Evolutionary conservation across 2,329 filamentous ascomycete species (phyloP).

Genomic region (Zymoseptoria passerinii): DNA sequence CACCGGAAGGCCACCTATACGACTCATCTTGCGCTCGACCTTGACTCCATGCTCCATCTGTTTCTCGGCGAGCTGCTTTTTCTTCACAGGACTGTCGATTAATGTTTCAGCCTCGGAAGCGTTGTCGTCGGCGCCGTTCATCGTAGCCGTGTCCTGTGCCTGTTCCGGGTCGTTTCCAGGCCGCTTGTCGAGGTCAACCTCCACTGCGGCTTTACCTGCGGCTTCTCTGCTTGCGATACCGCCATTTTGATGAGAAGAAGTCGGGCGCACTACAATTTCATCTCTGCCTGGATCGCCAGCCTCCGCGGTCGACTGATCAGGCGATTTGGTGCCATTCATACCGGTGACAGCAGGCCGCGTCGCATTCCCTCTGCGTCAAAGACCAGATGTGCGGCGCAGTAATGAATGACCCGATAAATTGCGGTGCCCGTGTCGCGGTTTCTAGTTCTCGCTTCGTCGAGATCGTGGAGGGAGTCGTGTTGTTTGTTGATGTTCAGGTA

Average conservation of each 20-base stretch:
- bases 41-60: slow-evolving; percentile 20
- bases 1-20: slow-evolving; percentile 26
- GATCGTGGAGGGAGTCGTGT: neutral
- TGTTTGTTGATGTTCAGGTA: neutral
- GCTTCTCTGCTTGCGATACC: neutral
- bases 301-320: slow-evolving; percentile 15
- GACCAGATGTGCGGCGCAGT: neutral
- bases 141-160: slow-evolving; percentile 1
- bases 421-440: neutral
- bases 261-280: neutral
- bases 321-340: slow-evolving; percentile 26
- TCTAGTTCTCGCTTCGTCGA: neutral
- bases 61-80: slow-evolving; percentile 28
- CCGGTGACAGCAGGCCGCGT: slow-evolving; percentile 9
- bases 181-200: neutral
- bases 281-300: slow-evolving; percentile 8
- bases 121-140: slow-evolving; percentile 22
- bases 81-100: slow-evolving; percentile 37
- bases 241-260: neutral
- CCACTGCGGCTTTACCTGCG: neutral
- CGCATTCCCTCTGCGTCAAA: slow-evolving; percentile 7
- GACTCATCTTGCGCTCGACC: slow-evolving; percentile 17
- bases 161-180: neutral
- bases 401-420: neutral
- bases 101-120: slow-evolving; percentile 44